Base-by-base conservation (phyloP, 116 monocot species). In the Papilionanthe hybrid region DNA sequence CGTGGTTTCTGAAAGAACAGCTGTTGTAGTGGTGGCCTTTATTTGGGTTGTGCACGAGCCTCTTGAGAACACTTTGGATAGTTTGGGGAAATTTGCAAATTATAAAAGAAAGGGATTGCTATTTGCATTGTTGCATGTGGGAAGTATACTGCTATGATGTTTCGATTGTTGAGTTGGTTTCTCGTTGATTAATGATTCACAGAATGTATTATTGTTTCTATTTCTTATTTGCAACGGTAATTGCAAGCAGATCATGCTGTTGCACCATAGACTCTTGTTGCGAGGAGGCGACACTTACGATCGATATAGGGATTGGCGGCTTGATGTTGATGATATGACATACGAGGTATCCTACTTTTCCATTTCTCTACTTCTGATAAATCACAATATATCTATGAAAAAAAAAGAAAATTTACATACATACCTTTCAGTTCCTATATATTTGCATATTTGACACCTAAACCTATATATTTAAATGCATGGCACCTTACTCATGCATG, bases 311-410 rank as follows among this genome's bases (percentile, higher is more conserved):
- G 94, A 94, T 80, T 90, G 82, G 90, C 91, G 98, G 11, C 92
- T 99, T 77, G 99, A 99, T 83, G 95, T 99, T 22, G 99, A 99
- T 77, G 83, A 85, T n/a, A 93, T 99, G 99, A 81, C 95, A 72
- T 99, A 99, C 69, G 99, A 99, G 93, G 99, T 99, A 23, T 29
- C 43, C 68, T 73, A 15, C 10, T 37, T 18, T 57, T 5, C 41
- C 11, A n/a, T 2, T 7, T 56, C 20, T 20, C 56, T 56, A 37
- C 37, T 37, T 3, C 37, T 37, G 37, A 4, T 4, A 37, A 37
- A 37, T 37, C 2, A 37, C 37, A 37, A 37, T 37, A 37, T 37
- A 37, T 37, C 37, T 37, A 37, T 37, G 37, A 37, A 37, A 4
- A 37, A 37, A 32, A 32, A 37, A 37, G 37, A 37, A 37, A 4